Evolutionary conservation across 176 grass and related monocot species (phyloP), one percentile per base, ranked within the genome.

Genomic region (Panicum miliaceum): DNA sequence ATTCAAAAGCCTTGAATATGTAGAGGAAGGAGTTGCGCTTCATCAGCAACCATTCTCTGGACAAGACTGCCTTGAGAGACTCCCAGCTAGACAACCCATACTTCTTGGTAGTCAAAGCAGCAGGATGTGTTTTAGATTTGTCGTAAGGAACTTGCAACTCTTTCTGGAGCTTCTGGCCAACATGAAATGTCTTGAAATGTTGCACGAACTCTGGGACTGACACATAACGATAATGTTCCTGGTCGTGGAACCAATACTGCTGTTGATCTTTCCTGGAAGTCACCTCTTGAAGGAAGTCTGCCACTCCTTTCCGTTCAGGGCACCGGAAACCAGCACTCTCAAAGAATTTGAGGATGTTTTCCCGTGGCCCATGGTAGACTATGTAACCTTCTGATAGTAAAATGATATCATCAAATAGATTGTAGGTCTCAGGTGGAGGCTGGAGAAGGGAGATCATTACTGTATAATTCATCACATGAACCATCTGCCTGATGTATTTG

Each of bases 231-330:
- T 91, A 87, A 8, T 27, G 78, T 6, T 89, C 77, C 8, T 79
- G 79, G 13, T 84, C 46, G 20, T 0, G 86, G 58, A 2, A 86
- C 92, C 89, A 91, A 14, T 94, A 94, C 26, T 91, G 92, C 4
- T 80, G 75, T 7, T 94, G 92, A 63, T 94, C 92, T 60, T 91
- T 94, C 68, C 37, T 89, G 4, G 92, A 94, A 35, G 88, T 90
- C 12, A 90, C 92, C 84, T 94, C 92, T 48, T 94, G 92, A 61
- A 94, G 87, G 13, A 94, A 94, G 19, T 94, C 92, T 0, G 90
- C 87, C 0, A 88, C 87, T 32, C 87, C 92, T 83, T 94, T 94
- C 75, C 92, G 80, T 47, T 88, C 61, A 14, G 92, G 92, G 54
- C 92, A 94, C 25, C 80, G 70, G 12, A 94, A 94, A 40, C 92